These are phyloP conservation scores for Pseudopediastrum boryanum DNA, from an alignment of 139 green algal species.

Conservation along the genomic window DNA sequence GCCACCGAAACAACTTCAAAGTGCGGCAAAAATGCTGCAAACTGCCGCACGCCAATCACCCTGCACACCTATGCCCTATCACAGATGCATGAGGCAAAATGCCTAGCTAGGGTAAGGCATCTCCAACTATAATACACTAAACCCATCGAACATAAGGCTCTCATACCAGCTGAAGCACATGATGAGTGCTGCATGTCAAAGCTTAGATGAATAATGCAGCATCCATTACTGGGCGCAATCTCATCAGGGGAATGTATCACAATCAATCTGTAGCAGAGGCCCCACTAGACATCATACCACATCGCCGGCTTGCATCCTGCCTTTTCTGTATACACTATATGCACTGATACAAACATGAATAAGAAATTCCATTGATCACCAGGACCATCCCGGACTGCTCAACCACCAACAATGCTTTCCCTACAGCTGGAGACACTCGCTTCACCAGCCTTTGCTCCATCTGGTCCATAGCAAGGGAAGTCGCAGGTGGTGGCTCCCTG, in stretches of 20 bases:
- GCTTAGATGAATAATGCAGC: not conserved
- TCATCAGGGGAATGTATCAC: not conserved
- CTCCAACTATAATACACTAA: not conserved
- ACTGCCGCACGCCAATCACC: too few relatives aligned
- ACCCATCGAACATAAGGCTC: not conserved
- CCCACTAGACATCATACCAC: not conserved
- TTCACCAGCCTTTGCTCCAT: not conserved
- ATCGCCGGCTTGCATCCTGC: too few relatives aligned
- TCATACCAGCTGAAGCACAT: not conserved
- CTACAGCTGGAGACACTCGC: not conserved
- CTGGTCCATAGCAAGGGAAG: slow-evolving; percentile 17
- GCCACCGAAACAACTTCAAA: too few relatives aligned
- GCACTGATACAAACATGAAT: not conserved
- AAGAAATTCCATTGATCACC: not conserved
- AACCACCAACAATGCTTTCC: not conserved
- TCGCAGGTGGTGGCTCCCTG: slow-evolving; percentile 15
- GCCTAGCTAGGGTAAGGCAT: too few relatives aligned
- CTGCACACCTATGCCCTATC: too few relatives aligned
- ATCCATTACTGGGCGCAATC: not conserved
- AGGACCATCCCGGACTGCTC: not conserved
- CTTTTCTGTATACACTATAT: not conserved
- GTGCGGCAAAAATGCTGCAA: too few relatives aligned
- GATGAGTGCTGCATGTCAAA: too few relatives aligned
- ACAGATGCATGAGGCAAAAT: too few relatives aligned
- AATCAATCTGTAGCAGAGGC: not conserved